Conservation (phyloP, 2,329 filamentous ascomycete species). For the Hypoxylon sp. region DNA sequence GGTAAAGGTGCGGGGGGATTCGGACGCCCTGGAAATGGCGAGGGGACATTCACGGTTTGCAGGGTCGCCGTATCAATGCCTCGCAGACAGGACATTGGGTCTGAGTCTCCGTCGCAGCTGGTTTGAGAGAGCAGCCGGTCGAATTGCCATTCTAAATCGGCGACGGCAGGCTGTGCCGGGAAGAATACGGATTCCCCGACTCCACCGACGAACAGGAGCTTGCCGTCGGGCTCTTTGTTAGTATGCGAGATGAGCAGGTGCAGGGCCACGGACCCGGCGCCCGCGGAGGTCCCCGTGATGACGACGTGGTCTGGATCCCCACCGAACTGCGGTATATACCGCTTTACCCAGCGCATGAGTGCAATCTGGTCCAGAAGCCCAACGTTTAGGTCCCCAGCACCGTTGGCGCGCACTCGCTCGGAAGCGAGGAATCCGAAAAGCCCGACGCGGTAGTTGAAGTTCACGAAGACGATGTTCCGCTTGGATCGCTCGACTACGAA, state of each 20-base stretch:
- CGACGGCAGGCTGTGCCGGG: slow-evolving; percentile 62
- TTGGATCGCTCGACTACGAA: slow-evolving; percentile 62
- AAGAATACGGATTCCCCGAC: slow-evolving; percentile 66
- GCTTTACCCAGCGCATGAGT: slow-evolving; percentile 72
- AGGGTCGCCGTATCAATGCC: slow-evolving; percentile 54
- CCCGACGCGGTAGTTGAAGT: slow-evolving; percentile 76
- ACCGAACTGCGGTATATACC: slow-evolving; percentile 71
- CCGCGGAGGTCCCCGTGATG: slow-evolving; percentile 73
- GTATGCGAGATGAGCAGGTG: slow-evolving; percentile 64
- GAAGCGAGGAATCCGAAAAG: slow-evolving; percentile 74
- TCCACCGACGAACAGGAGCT: slow-evolving; percentile 61
- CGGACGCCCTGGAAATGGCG: slow-evolving; percentile 58
- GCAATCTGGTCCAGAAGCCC: slow-evolving; percentile 76
- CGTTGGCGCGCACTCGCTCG: slow-evolving; percentile 67
- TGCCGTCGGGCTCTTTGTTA: slow-evolving; percentile 56
- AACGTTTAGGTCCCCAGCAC: slow-evolving; percentile 68
- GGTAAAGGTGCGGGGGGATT: slow-evolving; percentile 55
- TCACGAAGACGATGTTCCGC: slow-evolving; percentile 68
- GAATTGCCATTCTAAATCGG: slow-evolving; percentile 66
- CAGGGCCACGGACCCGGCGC: slow-evolving; percentile 70
- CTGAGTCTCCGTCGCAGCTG: slow-evolving; percentile 55
- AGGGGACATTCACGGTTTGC: slow-evolving; percentile 60
- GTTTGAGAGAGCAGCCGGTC: slow-evolving; percentile 56
- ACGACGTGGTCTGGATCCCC: slow-evolving; percentile 72
- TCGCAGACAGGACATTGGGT: slow-evolving; percentile 62